Conservation (phyloP, 192 early-diverging fungal species). For the Chytriomyces confervae region DNA sequence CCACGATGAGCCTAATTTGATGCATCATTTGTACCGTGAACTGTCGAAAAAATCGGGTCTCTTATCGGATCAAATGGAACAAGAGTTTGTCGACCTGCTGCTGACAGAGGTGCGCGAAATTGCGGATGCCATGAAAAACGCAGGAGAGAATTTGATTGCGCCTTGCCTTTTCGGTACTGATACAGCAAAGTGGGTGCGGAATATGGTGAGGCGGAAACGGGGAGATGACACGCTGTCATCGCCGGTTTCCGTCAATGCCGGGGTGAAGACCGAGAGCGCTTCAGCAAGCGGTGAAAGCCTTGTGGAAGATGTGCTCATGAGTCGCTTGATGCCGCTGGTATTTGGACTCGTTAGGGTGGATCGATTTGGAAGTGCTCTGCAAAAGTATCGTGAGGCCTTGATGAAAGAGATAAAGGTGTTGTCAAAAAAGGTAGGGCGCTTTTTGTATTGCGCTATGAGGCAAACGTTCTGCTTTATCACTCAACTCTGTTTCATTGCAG, state of each 20-base stretch:
- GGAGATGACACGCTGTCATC: slow-evolving; percentile 24
- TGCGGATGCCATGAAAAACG: slow-evolving; percentile 56
- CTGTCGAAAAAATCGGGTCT: slow-evolving; percentile 67
- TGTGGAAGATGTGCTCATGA: slow-evolving; percentile 50
- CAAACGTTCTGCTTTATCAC: slow-evolving; percentile 32
- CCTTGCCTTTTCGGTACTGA: slow-evolving; percentile 35
- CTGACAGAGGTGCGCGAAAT: slow-evolving; percentile 66
- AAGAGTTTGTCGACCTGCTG: slow-evolving; percentile 69
- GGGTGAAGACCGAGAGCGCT: not conserved
- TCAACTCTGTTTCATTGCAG: slow-evolving; percentile 14
- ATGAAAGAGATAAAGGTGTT: slow-evolving; percentile 77
- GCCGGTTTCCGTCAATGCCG: slow-evolving; percentile 13
- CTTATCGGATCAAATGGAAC: slow-evolving; percentile 76
- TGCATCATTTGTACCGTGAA: slow-evolving; percentile 48
- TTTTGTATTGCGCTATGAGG: not conserved
- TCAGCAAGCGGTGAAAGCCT: slow-evolving; percentile 26
- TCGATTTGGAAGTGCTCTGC: slow-evolving; percentile 68
- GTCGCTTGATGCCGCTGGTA: slow-evolving; percentile 73
- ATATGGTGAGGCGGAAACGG: slow-evolving; percentile 41
- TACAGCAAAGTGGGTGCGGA: slow-evolving; percentile 39
- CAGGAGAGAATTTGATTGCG: slow-evolving; percentile 10
- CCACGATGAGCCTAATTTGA: slow-evolving; percentile 5
- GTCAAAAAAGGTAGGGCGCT: slow-evolving; percentile 70
- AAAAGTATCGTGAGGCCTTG: slow-evolving; percentile 77
- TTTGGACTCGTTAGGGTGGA: slow-evolving; percentile 80